Evolutionary conservation across 2,329 filamentous ascomycete genomes (phyloP), one percentile per base, ranked within the genome.

Genomic region (Epichloe aotearoae): DNA sequence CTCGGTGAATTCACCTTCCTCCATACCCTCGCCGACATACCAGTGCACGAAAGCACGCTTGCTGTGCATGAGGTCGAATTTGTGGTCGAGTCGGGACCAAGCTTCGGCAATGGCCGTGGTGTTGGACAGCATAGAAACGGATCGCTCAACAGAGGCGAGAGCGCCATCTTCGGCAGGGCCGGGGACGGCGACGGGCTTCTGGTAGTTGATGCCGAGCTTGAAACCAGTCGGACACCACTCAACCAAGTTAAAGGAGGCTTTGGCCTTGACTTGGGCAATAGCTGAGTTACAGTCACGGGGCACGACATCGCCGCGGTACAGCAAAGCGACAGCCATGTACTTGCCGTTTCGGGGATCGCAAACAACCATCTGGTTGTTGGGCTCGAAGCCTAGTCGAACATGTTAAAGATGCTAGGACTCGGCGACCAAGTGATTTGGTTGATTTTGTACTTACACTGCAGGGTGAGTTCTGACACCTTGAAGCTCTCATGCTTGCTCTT

Each of bases 1-100:
- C 70, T 93, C 87, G 56, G 83, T 86, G 73, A 93, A 93, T 69
- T 93, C 87, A 61, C 87, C 87, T 68, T 93, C 87, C 73, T 93
- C 87, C 87, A 93, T 93, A 72, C 87, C 87, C 73, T 93, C 87
- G 58, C 87, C 87, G 50, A 93, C 87, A 59, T 86, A 86, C 83
- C 83, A 86, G 71, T 86, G 82, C 44, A 86, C 82, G 61, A 86
- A 86, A 53, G 83, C 82, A 58, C 83, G 82, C 77, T 86, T 86
- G 71, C 77, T 82, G 76, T 86, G 84, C 83, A 86, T 86, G 61
- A 86, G 82, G 61, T 86, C 82, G 68, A 86, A 86, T 73, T 86
- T 86, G 75, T 83, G 73, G 69, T 84, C 81, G 46, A 86, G 76
- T 56, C 81, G 78, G 54, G 80, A 83, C 82, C 82, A 86, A 49